phyloP scores from a whole-genome alignment of 2,329 filamentous ascomycete genomes.

The Domatiomyces globalis region DNA sequence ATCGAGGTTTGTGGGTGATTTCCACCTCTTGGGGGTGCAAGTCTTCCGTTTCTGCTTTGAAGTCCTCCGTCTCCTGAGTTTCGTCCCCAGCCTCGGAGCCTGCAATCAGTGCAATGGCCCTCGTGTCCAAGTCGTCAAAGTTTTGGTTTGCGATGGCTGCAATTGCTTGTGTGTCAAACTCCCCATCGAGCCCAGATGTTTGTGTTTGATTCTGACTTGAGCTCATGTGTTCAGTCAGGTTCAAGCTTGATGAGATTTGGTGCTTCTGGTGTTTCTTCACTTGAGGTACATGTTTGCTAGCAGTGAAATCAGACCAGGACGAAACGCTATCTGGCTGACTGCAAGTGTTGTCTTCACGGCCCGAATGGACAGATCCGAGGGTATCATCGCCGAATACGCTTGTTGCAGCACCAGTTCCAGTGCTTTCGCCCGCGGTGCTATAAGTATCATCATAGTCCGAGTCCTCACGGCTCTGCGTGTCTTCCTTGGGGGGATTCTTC shows the following conservation, averaged over 20 bases:
- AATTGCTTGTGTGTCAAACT: conserved; percentile 17
- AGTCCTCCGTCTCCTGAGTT: conserved; percentile 22
- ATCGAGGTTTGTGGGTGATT: conserved; percentile 43
- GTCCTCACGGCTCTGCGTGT: conserved; percentile 49
- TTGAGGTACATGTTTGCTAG: conserved; percentile 52
- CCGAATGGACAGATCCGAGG: conserved; percentile 11
- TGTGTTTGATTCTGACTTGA: conserved; percentile 21
- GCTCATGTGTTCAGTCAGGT: conserved; percentile 9
- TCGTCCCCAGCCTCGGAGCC: conserved; percentile 12
- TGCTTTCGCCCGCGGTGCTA: conserved; percentile 75
- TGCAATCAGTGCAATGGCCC: conserved; percentile 16
- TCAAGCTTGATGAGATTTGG: conserved; percentile 9
- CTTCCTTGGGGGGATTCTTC: conserved; percentile 30
- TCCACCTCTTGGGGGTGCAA: conserved; percentile 33
- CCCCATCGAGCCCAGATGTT: conserved; percentile 9
- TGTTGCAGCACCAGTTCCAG: conserved; percentile 51
- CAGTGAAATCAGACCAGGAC: conserved; percentile 80
- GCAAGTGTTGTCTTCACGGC: conserved; percentile 25
- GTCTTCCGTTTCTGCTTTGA: conserved; percentile 4
- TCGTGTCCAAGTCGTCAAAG: conserved; percentile 18
- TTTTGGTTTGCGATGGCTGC: conserved; percentile 15
- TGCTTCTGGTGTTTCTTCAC: conserved; percentile 7
- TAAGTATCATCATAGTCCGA: conserved; percentile 56
- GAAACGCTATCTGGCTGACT: conserved; percentile 32
- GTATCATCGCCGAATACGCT: conserved; percentile 51